Evolutionary conservation across 2,329 filamentous ascomycete species (phyloP), one percentile per base, ranked within the genome.

Genomic region (Venturia carpophila): DNA sequence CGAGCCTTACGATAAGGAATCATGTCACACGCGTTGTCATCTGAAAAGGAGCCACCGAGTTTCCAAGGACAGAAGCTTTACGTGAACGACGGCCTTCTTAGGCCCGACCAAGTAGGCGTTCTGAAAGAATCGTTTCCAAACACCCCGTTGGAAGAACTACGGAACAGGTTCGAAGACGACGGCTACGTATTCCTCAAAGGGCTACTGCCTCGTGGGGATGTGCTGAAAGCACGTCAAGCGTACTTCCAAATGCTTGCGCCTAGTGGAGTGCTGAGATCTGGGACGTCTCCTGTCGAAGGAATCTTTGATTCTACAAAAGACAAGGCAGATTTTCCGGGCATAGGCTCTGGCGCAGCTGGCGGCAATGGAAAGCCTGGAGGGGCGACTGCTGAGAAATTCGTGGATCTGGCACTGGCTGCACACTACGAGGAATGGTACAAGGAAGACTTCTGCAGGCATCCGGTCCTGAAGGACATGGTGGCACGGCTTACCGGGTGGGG

Each of bases 131-230:
- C 81, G 0, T 73, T 75, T 9, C 77, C 78, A 0, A 70, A 73
- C 39, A 73, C 79, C 13, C 79, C 82, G 0, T 66, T 83, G 10
- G 75, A 80, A 45, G 79, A 82, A 52, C 74, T 84, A 1, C 76
- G 76, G n/a, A 69, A 71, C 5, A 77, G 79, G 39, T 82, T 78
- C 69, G 67, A 77, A 6, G 71, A 78, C 66, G 78, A 85, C 58
- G 83, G 83, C 27, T 85, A 85, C 68, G 71, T 86, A 37, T 82
- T 83, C 64, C 64, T 86, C 1, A 85, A 85, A 68, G 78, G 79
- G 0, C 71, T 86, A 0, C 72, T 86, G 1, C 83, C 83, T 0
- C 79, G 79, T 2, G 71, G 75, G 2, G 81, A 85, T 64, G 82
- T 85, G 1, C 75, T 84, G 10, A 74, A 76, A 43, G 79, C 80